Base-by-base conservation (phyloP, 306 rosid species). In the Castanospermum australe region DNA sequence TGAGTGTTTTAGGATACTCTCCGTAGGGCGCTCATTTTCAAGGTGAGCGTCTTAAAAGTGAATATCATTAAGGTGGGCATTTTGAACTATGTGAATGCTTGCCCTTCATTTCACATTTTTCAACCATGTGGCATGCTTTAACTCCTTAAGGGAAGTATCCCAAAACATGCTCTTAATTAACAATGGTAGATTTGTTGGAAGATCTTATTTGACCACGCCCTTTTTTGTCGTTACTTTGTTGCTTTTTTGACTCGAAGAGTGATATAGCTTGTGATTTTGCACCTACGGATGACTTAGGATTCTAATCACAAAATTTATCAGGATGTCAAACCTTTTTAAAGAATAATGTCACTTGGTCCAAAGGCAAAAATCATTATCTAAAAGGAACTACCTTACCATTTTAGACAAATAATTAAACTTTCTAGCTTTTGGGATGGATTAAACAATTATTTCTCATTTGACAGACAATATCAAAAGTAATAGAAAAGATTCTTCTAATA, bases 301-400 rank as follows among this genome's bases (percentile, higher is more conserved):
- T 41, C 25, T 67, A 25, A 67, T 67, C 73, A 24, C 57, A 25
- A 50, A 15, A 11, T 44, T 39, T 11, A 13, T 13, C 15, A 14
- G 24, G 24, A 51, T 4, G 22, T 67, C 39, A 25, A 42, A 67
- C 73, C 24, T 28, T n/a, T n/a, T 75, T 38, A 32, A 11, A 35
- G 80, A 76, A 76, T 62, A 45, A 20, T 62, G 62, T 61, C 71
- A 33, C 25, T 13, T 62, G 51, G 62, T 62, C 80, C 55, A 30
- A 59, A 44, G n/a, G n/a, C n/a, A n/a, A n/a, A n/a, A 28, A 12
- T 75, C 61, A 75, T 60, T 44, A 44, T 61, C 71, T 30, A 20
- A 44, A 60, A 35, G 47, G 61, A 44, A 67, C 60, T 30, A 42
- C 39, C n/a, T n/a, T n/a, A n/a, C n/a, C n/a, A n/a, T n/a, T n/a